A percentile compares a stretch with the other conserved stretches of the same genome.
These are phyloP conservation scores for Teunomyces lycoperdinae DNA, from an alignment of 805 yeast genomes.

Conservation along the genomic window DNA sequence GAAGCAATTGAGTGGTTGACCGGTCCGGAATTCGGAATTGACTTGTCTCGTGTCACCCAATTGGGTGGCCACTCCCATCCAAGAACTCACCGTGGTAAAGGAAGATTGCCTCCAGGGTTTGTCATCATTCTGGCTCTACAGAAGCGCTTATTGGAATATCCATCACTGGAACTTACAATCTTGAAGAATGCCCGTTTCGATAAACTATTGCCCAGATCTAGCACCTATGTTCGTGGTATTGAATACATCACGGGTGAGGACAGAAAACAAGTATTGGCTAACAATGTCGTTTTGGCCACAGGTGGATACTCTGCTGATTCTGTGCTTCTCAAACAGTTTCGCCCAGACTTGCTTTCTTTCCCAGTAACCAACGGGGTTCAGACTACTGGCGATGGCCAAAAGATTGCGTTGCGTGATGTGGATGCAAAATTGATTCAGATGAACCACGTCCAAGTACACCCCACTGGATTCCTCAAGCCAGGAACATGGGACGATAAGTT, in stretches of 20 bases:
- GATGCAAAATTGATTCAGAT: constrained; percentile 53
- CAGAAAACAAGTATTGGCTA: constrained; percentile 7
- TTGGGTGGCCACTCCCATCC: constrained; percentile 42
- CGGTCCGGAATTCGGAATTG: constrained; percentile 20
- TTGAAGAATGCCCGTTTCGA: constrained; percentile 14
- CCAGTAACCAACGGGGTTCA: constrained; percentile 58
- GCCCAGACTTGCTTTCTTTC: constrained; percentile 44
- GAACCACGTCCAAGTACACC: constrained; percentile 61
- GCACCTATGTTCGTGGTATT: constrained; percentile 39
- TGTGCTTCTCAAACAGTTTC: constrained; percentile 35
- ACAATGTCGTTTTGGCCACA: constrained; percentile 49
- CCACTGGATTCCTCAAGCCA: constrained; percentile 55
- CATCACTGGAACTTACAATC: constrained; percentile 20
- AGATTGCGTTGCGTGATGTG: constrained; percentile 39
- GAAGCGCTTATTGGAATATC: constrained; percentile 30
- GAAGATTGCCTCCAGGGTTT: constrained; percentile 56
- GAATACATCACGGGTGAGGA: constrained; percentile 30
- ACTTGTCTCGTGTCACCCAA: constrained; percentile 29
- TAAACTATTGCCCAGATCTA: constrained; percentile 21
- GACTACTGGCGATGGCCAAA: constrained; percentile 60
- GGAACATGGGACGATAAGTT: constrained; percentile 37
- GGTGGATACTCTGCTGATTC: constrained; percentile 55
- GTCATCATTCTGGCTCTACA: constrained; percentile 50
- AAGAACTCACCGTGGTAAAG: constrained; percentile 39
- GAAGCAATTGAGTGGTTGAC: constrained; percentile 35